A percentile compares a stretch with the other conserved stretches of the same genome.
Conservation (phyloP, 257 asterid species). For the Solanum chilense region DNA sequence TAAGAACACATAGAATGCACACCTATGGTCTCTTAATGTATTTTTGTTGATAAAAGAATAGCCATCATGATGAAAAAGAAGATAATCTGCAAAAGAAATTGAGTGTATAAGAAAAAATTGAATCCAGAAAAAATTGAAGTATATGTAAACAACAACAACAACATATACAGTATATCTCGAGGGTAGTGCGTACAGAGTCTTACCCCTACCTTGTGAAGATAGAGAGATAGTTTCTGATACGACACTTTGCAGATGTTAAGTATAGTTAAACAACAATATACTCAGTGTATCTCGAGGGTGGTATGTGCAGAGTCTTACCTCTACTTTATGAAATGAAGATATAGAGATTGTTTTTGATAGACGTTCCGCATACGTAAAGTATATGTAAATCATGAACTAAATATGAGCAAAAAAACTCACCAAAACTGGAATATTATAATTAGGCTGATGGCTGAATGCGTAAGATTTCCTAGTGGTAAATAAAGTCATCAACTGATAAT, state of each 20-base stretch:
- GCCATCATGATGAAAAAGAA: constrained; percentile 45
- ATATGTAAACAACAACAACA: background rate
- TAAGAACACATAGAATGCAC: background rate
- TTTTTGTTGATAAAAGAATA: constrained; percentile 1
- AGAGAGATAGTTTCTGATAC: no score
- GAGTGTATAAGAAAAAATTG: background rate
- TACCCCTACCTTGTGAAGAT: no score
- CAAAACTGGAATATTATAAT: constrained; percentile 24
- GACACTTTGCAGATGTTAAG: no score
- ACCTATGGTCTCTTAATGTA: background rate
- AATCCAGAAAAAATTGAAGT: background rate
- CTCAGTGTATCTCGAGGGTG: accelerated
- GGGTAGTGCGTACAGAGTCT: no score
- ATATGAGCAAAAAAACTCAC: constrained; percentile 24
- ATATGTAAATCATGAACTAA: background rate
- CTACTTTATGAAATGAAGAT: background rate
- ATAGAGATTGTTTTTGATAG: background rate
- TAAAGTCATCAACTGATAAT: background rate
- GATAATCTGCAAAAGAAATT: constrained; percentile 41
- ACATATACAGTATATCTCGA: no score
- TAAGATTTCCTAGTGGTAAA: constrained; percentile 40
- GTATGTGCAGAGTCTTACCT: background rate
- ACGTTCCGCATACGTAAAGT: background rate
- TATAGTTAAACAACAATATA: background rate
- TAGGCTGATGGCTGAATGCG: constrained; percentile 34